Evolutionary conservation across 2,329 filamentous ascomycete genomes (phyloP), one percentile per base, ranked within the genome.

Genomic region (Penicillium decumbens): DNA sequence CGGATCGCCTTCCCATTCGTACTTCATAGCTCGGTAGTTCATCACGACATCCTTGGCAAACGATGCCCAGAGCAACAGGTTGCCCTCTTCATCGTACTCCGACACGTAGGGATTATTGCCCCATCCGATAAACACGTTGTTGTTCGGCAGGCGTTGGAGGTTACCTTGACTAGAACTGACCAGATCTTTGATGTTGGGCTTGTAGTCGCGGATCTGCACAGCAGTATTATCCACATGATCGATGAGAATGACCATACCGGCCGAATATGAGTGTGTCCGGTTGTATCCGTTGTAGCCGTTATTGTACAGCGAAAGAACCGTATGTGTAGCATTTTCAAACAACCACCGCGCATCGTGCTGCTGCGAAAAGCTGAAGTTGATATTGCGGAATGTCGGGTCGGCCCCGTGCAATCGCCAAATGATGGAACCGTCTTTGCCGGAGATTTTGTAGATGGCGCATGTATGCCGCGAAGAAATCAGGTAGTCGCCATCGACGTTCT

Each of bases 11-110:
- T 71, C 66, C 71, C 72, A 74, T 33, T 69, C 59, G 55, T 70
- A 73, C 47, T 74, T 74, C 55, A 67, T 62, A 0, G 68, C 69
- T 0, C 72, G 70, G 50, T 73, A 73, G 55, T 71, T 72, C 71
- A 72, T 72, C 41, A 69, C 65, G 4, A 55, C 54, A 6, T 59
- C 60, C 32, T 60, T 57, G 38, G 64, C 67, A 42, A 74, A 61
- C 23, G 57, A 58, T 1, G 65, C 70, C 65, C 69, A 71, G 43
- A 71, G 64, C 3, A 73, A 50, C 4, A 72, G 47, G 20, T 68
- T 66, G 9, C 69, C 71, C 7, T 67, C 56, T n/a, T 62, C 59
- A 20, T 65, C 61, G 41, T 72, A 66, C 52, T 74, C 71, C 1
- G 71, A 72, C 7, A 72, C 60, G 46, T 65, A 71, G 1, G 65